phyloP scores from a whole-genome alignment of 352 stramenopile genomes.

The Globisporangium rhizosaccharum region DNA sequence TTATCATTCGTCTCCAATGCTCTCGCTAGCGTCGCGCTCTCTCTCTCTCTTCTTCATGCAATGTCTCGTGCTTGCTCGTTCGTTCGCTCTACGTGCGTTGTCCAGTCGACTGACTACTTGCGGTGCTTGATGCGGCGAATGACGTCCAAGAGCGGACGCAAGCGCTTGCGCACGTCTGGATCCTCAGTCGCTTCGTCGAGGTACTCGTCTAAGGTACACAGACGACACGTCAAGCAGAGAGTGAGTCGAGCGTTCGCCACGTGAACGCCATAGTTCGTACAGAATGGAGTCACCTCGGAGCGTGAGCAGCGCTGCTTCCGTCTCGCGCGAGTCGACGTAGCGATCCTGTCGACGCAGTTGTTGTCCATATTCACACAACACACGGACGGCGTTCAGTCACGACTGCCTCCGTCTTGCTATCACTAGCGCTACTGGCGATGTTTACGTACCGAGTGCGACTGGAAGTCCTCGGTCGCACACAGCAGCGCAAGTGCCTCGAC shows the following conservation, averaged over 20 bases:
- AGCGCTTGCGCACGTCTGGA: slow-evolving; percentile 56
- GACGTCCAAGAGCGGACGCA: slow-evolving; percentile 66
- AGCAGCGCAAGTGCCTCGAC: slow-evolving; percentile 70
- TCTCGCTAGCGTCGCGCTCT: too few relatives aligned
- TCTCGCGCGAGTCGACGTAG: slow-evolving; percentile 61
- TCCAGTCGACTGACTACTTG: slow-evolving; percentile 7
- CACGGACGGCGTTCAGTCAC: background rate
- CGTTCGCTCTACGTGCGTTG: background rate
- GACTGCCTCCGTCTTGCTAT: background rate
- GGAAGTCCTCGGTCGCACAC: slow-evolving; percentile 82
- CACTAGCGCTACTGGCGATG: background rate
- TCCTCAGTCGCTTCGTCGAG: slow-evolving; percentile 60
- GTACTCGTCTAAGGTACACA: slow-evolving; percentile 44
- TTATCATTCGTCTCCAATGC: too few relatives aligned
- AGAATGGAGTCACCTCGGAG: slow-evolving; percentile 33
- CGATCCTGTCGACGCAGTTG: slow-evolving; percentile 18
- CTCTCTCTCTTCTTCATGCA: background rate
- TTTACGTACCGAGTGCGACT: slow-evolving; percentile 40
- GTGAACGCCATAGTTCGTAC: background rate
- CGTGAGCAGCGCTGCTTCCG: slow-evolving; percentile 41
- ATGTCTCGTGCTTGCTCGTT: background rate
- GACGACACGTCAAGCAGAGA: background rate
- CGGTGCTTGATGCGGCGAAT: slow-evolving; percentile 27
- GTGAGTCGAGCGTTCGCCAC: background rate
- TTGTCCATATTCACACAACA: too few relatives aligned